Conservation (phyloP, 177 flowering plant species). For the Vitis hybrid region DNA sequence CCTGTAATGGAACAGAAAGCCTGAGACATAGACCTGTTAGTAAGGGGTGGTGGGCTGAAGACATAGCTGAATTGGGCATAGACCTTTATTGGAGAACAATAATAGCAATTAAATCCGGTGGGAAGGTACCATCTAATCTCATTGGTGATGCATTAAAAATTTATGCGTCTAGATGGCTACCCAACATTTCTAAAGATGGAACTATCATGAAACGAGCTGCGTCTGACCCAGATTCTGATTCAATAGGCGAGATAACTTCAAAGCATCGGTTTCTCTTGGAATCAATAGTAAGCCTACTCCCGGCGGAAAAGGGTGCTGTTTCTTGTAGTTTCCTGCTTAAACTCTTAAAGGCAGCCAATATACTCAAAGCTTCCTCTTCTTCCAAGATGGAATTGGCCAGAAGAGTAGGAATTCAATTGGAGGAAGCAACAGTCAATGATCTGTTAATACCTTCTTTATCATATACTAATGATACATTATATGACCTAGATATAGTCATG, state of each 20-base stretch:
- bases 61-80: slow-evolving; percentile 69
- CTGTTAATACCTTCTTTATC: slow-evolving; percentile 67
- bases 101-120: slow-evolving; percentile 71
- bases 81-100: slow-evolving; percentile 84
- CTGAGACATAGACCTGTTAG: slow-evolving; percentile 20
- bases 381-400: slow-evolving; percentile 73
- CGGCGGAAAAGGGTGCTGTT: slow-evolving; percentile 72
- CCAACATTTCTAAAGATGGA: slow-evolving; percentile 48
- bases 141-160: slow-evolving; percentile 74
- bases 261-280: slow-evolving; percentile 72
- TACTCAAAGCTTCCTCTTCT: slow-evolving; percentile 68
- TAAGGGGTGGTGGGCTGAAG: slow-evolving; percentile 90
- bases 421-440: slow-evolving; percentile 75
- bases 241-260: slow-evolving; percentile 36
- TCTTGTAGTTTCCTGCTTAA: slow-evolving; percentile 77
- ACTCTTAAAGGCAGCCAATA: slow-evolving; percentile 74
- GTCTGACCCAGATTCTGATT: slow-evolving; percentile 38
- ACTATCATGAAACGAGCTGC: slow-evolving; percentile 22
- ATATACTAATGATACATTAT: slow-evolving; percentile 40
- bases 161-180: slow-evolving; percentile 77
- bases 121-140: slow-evolving; percentile 51
- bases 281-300: slow-evolving; percentile 75
- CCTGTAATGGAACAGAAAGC: slow-evolving; percentile 46
- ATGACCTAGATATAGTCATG: slow-evolving; percentile 80
- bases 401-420: slow-evolving; percentile 78